Conservation (phyloP, 805 yeast genomes). For the Suhomyces faveliae region DNA sequence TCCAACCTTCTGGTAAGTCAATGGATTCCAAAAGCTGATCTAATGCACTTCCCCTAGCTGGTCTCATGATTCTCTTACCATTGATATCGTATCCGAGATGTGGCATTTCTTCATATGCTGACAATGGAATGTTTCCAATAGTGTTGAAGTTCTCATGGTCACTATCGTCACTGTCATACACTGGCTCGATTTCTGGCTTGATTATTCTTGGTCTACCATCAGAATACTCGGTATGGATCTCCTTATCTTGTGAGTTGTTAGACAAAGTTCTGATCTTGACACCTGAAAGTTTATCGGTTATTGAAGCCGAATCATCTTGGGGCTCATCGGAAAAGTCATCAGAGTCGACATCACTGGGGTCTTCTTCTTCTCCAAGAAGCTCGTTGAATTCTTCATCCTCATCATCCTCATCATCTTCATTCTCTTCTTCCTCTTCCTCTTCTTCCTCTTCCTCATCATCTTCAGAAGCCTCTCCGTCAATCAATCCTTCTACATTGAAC, state of each 20-base stretch:
- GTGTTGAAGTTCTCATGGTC: constrained; percentile 80
- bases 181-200: constrained; percentile 89
- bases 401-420: constrained; percentile 28
- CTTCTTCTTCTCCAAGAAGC: constrained; percentile 57
- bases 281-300: constrained; percentile 55
- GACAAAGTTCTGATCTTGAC: constrained; percentile 52
- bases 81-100: constrained; percentile 96
- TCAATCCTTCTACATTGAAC: constrained; percentile 35
- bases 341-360: constrained; percentile 39
- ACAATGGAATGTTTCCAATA: constrained; percentile 88
- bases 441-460: constrained; percentile 17
- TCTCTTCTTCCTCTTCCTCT: constrained; percentile 20
- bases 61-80: constrained; percentile 98
- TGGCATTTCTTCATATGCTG: constrained; percentile 96
- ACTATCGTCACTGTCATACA: constrained; percentile 92
- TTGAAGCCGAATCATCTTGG: constrained; percentile 46
- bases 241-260: constrained; percentile 25
- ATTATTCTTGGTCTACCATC: constrained; percentile 81
- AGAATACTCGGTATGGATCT: constrained; percentile 49
- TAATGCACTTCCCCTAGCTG: constrained; percentile 93
- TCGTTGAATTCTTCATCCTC: constrained; percentile 65
- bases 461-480: constrained; percentile 45
- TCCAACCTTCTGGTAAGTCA: constrained; percentile 98
- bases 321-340: constrained; percentile 55
- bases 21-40: constrained; percentile 86